phyloP scores from a whole-genome alignment of 306 rosid genomes.

The Biancaea sappan region DNA sequence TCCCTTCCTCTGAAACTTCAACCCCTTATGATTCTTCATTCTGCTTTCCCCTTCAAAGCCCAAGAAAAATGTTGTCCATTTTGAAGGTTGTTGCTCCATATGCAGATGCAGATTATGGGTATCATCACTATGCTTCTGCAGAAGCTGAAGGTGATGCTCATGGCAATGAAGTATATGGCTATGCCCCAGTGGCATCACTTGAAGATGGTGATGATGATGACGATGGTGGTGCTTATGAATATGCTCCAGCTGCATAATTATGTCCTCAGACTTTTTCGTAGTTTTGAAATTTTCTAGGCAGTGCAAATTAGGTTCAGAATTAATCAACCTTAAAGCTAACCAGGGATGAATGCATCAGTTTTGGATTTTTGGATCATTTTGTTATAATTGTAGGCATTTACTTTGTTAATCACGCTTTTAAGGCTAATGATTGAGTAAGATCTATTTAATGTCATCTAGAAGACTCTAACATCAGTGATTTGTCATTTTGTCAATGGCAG shows the following conservation, averaged over 20 bases:
- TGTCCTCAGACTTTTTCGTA: not conserved
- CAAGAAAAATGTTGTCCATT: slow-evolving; percentile 27
- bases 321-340: no score
- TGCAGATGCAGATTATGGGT: not conserved
- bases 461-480: not conserved
- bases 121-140: not conserved
- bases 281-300: not conserved
- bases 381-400: not conserved
- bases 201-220: slow-evolving; percentile 42
- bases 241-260: slow-evolving; percentile 37
- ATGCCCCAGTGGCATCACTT: slow-evolving; percentile 35
- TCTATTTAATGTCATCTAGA: not conserved
- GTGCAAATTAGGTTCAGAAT: not conserved
- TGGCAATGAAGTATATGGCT: slow-evolving; percentile 27
- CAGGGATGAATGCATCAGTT: no score
- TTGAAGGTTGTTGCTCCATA: slow-evolving; percentile 22
- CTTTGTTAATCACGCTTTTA: not conserved
- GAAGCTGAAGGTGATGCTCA: slow-evolving; percentile 21
- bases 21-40: not conserved
- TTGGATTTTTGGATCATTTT: no score
- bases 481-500: no score
- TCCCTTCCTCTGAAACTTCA: no score
- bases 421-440: not conserved
- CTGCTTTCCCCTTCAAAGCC: not conserved
- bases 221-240: slow-evolving; percentile 36